Base-by-base conservation (phyloP, 345 rosid genomes). In the Euphorbia lathyris region DNA sequence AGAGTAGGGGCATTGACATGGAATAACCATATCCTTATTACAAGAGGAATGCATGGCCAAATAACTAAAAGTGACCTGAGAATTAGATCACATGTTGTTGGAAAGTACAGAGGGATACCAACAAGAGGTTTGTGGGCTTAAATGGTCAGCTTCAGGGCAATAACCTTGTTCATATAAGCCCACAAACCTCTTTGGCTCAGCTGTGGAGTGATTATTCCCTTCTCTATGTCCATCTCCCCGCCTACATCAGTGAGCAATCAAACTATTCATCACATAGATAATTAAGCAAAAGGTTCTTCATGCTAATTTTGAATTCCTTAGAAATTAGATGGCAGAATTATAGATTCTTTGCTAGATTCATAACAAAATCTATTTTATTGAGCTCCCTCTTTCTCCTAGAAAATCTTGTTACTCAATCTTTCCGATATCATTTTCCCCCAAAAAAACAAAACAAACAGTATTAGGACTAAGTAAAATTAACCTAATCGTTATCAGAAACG, bases 211-310 rank as follows among this genome's bases (percentile, higher is more conserved):
- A 77, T 40, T 17, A 81, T 43, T 25, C 88, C 89, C 73, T 88
- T 91, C 85, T 89, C 98, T 64, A 88, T 62, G 69, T 91, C 98
- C 67, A 65, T 80, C 76, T 84, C 97, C 61, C 80, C 83, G 71
- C 80, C 88, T 83, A 60, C 58, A 77, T 47, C 68, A 58, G 43
- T 23, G 26, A 29, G 55, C 50, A 72, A 66, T 67, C 17, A 73
- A 68, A 60, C 38, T 29, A 69, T n/a, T 32, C 50, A 19, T 68
- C 32, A 78, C 68, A 74, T 58, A 78, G 67, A 67, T 52, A 38
- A 74, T 55, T 26, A 74, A 50, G 27, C 13, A 32, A 30, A 52
- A 22, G 25, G 20, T 50, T 23, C 19, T 3, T 23, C 12, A 23
- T 40, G 34, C 12, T 42, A 2, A 29, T 11, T 13, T 23, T 22